Percentiles rank a stretch among this genome's conserved stretches.
phyloP scores from a whole-genome alignment of 1,284 basidiomycete genomes.

The Neonothopanus nambi region DNA sequence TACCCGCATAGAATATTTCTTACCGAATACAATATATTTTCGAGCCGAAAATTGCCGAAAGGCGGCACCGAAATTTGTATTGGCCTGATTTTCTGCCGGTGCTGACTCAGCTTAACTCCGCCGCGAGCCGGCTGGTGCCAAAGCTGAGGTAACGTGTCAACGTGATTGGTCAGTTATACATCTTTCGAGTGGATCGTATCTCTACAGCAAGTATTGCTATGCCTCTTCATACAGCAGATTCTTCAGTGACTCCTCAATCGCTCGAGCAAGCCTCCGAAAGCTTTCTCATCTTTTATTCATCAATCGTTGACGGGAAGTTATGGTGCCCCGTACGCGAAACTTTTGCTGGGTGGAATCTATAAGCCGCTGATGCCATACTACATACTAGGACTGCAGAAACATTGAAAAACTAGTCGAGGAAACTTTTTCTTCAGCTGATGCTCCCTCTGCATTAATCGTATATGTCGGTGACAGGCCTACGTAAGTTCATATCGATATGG shows the following conservation, averaged over 20 bases:
- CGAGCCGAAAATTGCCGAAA: no score
- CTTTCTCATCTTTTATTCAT: constrained; percentile 69
- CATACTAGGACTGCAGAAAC: constrained; percentile 64
- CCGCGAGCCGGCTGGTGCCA: no score
- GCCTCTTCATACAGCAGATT: constrained; percentile 39
- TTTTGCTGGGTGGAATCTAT: neutral
- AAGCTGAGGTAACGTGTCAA: no score
- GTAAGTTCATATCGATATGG: constrained; percentile 44
- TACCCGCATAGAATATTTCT: no score
- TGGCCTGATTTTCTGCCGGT: no score
- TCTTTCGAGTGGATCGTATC: no score
- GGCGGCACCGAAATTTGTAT: no score
- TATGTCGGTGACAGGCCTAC: constrained; percentile 72
- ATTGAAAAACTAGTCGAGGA: constrained; percentile 64
- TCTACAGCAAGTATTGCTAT: no score
- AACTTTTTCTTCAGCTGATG: constrained; percentile 52
- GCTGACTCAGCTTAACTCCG: no score
- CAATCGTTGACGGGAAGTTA: constrained; percentile 50
- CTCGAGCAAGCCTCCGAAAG: constrained; percentile 40
- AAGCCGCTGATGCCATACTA: constrained; percentile 4
- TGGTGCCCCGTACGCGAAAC: constrained; percentile 66
- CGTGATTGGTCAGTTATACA: no score
- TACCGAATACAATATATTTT: no score
- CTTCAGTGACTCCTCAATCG: constrained; percentile 30
- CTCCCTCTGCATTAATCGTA: constrained; percentile 64